Percentiles rank a stretch among this genome's conserved stretches.
These are phyloP conservation scores for Mycena galopus DNA, from an alignment of 768 basidiomycete species.

Conservation along the genomic window DNA sequence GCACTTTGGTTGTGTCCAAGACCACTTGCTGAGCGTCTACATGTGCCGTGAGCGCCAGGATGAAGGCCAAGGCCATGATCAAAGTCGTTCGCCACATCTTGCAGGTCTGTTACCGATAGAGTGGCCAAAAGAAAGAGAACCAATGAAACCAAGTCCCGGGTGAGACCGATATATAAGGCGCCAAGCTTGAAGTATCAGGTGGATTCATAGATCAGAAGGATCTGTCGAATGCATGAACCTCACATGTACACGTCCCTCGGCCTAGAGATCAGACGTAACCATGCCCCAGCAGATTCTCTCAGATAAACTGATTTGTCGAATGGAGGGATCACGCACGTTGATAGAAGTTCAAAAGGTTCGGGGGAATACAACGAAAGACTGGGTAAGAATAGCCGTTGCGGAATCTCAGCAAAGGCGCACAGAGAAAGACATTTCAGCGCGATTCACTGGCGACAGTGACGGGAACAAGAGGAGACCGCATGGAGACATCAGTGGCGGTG, in stretches of 20 bases:
- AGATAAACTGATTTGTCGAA: neutral
- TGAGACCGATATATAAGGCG: neutral
- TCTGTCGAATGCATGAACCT: neutral
- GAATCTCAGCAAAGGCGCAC: neutral
- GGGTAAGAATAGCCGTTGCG: neutral
- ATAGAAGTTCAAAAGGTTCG: neutral
- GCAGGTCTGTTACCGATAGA: neutral
- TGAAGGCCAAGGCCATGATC: neutral
- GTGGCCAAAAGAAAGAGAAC: neutral
- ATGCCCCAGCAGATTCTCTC: neutral
- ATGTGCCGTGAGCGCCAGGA: neutral
- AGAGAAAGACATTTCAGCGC: neutral
- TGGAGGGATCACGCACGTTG: neutral
- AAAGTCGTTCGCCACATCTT: constrained; percentile 24
- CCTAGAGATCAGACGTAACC: neutral
- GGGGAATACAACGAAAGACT: neutral
- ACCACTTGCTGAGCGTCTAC: constrained; percentile 12
- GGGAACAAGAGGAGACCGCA: neutral
- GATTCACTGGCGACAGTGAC: neutral
- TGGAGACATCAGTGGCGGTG: neutral
- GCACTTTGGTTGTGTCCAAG: constrained; percentile 22
- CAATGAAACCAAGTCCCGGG: constrained; percentile 9
- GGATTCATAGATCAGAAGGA: neutral
- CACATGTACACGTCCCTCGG: neutral
- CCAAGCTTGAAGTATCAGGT: neutral